Evolutionary conservation across 371 early-diverging fungal species (phyloP).

Genomic region (Haplosporangium sp.): DNA sequence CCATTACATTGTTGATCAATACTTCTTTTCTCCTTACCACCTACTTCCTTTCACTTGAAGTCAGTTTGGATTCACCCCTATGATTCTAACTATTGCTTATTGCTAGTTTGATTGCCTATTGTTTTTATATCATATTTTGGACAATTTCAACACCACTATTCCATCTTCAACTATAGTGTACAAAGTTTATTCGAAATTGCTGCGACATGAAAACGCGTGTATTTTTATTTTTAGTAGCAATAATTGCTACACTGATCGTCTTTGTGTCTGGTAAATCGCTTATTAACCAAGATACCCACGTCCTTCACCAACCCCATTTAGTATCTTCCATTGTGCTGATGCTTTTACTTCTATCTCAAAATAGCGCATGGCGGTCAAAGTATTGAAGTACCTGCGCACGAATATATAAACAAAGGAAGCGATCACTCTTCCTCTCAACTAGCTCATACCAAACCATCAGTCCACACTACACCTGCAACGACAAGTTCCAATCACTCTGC

Average conservation of each 20-base stretch:
- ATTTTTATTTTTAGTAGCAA: neutral
- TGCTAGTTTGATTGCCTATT: too few relatives aligned
- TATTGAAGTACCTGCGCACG: neutral
- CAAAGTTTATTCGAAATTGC: neutral
- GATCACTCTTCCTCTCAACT: neutral
- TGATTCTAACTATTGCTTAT: too few relatives aligned
- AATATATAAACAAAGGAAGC: neutral
- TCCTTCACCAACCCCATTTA: neutral
- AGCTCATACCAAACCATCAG: neutral
- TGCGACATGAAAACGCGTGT: slow-evolving; percentile 6
- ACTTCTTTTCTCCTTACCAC: neutral
- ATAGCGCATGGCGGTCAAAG: neutral
- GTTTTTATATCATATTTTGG: neutral
- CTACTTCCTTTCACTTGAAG: neutral
- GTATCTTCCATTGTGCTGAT: neutral
- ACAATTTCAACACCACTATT: neutral
- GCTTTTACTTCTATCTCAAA: neutral
- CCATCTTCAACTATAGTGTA: neutral
- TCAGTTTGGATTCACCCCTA: neutral
- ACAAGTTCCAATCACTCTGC: neutral
- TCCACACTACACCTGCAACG: neutral
- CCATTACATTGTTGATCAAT: neutral
- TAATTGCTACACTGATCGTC: neutral
- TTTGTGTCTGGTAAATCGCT: slow-evolving; percentile 7
- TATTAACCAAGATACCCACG: neutral